Percentiles rank a stretch among this genome's conserved stretches.
Evolutionary conservation across 2,329 filamentous ascomycete species (phyloP).

Genomic region (Colletotrichum aenigma): DNA sequence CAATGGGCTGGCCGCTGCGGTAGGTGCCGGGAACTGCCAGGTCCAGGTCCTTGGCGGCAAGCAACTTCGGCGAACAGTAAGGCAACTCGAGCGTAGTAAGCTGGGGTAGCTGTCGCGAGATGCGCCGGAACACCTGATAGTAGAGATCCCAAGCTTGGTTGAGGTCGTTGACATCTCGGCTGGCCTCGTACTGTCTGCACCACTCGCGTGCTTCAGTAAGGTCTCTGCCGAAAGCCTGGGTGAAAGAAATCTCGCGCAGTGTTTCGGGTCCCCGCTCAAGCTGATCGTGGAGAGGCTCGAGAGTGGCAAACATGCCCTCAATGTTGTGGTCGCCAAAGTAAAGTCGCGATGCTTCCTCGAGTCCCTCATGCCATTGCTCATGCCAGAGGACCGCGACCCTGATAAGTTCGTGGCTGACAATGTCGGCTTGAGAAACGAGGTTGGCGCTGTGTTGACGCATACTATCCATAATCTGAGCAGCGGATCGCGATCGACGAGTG

Average conservation of each 20-base stretch:
- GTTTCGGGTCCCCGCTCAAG: constrained; percentile 92
- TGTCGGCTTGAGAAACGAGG: constrained; percentile 92
- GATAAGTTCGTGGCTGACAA: constrained; percentile 95
- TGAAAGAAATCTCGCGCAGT: constrained; percentile 93
- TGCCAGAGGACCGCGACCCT: constrained; percentile 98
- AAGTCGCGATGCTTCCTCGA: constrained; percentile 93
- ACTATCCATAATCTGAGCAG: constrained; percentile 93
- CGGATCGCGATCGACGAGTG: constrained; percentile 82
- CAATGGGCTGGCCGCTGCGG: constrained; percentile 75
- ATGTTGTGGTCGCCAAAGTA: constrained; percentile 99
- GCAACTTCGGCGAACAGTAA: constrained; percentile 94
- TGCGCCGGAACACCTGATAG: constrained; percentile 97
- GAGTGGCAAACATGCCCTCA: constrained; percentile 92
- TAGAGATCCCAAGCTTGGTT: constrained; percentile 99
- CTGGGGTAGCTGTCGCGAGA: constrained; percentile 90
- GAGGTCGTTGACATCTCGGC: constrained; percentile 89
- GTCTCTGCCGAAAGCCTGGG: constrained; percentile 95
- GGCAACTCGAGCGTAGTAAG: constrained; percentile 91
- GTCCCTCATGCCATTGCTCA: constrained; percentile 96
- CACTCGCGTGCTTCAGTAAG: constrained; percentile 94
- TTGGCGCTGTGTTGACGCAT: constrained; percentile 94
- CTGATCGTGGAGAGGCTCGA: constrained; percentile 89
- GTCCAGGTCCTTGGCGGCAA: constrained; percentile 83
- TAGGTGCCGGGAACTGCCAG: constrained; percentile 97
- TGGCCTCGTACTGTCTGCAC: constrained; percentile 89